Evolutionary conservation across 352 stramenopile genomes (phyloP).

Genomic region (Globisporangium mamillatum): DNA sequence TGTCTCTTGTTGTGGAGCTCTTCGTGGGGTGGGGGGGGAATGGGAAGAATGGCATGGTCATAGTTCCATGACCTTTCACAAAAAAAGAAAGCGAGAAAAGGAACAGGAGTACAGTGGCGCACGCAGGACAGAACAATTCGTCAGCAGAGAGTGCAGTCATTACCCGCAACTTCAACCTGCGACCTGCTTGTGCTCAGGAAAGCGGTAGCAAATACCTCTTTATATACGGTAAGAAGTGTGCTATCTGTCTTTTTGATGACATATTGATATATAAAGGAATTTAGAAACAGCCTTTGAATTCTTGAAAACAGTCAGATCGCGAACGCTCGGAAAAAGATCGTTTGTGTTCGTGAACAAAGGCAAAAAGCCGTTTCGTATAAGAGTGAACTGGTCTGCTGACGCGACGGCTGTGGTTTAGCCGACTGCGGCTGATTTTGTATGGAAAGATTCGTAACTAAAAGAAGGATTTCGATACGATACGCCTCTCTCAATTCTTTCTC

Average conservation of each 20-base stretch:
- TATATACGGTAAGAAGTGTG: neutral
- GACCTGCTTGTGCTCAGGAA: neutral
- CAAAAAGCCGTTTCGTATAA: neutral
- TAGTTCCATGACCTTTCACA: conserved; percentile 9
- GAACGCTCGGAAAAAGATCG: neutral
- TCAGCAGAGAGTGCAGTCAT: neutral
- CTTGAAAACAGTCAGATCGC: neutral
- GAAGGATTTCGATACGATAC: too few relatives aligned
- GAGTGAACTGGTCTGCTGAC: conserved; percentile 8
- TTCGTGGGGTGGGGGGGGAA: neutral
- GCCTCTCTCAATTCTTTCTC: neutral
- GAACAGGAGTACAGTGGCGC: neutral
- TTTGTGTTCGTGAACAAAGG: too few relatives aligned
- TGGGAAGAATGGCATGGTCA: neutral
- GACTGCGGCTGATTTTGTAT: neutral
- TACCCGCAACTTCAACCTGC: conserved; percentile 11
- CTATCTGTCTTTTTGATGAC: neutral
- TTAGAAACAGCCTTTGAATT: neutral
- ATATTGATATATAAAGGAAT: neutral
- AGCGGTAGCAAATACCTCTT: neutral
- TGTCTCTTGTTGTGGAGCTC: neutral
- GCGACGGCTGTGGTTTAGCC: neutral
- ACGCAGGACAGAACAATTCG: neutral
- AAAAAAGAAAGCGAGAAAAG: neutral
- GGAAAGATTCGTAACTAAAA: too few relatives aligned